Percentiles rank a stretch among this genome's conserved stretches.
These are phyloP conservation scores for Lotus japonicus DNA, from an alignment of 306 rosid species.

Conservation along the genomic window DNA sequence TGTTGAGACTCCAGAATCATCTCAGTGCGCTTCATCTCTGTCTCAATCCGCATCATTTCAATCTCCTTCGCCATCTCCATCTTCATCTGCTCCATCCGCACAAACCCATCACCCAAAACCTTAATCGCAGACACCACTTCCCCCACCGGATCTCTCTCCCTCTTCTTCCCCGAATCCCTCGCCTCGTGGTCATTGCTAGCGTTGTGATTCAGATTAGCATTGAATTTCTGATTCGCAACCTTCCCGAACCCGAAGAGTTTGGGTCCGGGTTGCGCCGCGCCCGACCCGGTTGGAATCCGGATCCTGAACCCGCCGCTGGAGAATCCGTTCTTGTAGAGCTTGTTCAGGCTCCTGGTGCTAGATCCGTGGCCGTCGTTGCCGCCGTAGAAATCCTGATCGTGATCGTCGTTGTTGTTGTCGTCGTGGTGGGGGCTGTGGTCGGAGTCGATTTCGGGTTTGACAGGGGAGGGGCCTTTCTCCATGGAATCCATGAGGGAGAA, in stretches of 20 bases:
- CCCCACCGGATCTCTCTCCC: constrained; percentile 59
- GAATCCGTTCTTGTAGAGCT: constrained; percentile 45
- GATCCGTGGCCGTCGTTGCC: constrained; percentile 45
- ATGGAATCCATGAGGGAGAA: constrained; percentile 91
- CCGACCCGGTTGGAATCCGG: constrained; percentile 66
- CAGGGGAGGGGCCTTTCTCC: constrained; percentile 71
- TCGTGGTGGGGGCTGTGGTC: constrained; percentile 46
- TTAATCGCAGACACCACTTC: constrained; percentile 82
- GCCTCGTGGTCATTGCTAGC: constrained; percentile 26
- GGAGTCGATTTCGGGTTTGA: constrained; percentile 42
- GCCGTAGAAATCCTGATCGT: constrained; percentile 52
- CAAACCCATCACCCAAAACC: constrained; percentile 86
- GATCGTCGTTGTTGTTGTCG: constrained; percentile 56
- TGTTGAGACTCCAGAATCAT: constrained; percentile 95
- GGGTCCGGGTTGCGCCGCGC: constrained; percentile 60
- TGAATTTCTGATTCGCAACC: constrained; percentile 39
- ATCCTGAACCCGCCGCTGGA: constrained; percentile 60
- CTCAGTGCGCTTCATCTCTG: constrained; percentile 94
- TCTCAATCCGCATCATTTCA: constrained; percentile 84
- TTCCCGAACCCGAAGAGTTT: constrained; percentile 28
- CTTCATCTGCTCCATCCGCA: constrained; percentile 89
- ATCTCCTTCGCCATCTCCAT: constrained; percentile 97
- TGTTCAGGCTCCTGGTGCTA: constrained; percentile 50
- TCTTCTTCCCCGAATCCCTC: constrained; percentile 42
- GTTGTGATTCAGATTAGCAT: constrained; percentile 30